These are phyloP conservation scores for Ophiocytium majus DNA, from an alignment of 352 stramenopile genomes.

Conservation along the genomic window DNA sequence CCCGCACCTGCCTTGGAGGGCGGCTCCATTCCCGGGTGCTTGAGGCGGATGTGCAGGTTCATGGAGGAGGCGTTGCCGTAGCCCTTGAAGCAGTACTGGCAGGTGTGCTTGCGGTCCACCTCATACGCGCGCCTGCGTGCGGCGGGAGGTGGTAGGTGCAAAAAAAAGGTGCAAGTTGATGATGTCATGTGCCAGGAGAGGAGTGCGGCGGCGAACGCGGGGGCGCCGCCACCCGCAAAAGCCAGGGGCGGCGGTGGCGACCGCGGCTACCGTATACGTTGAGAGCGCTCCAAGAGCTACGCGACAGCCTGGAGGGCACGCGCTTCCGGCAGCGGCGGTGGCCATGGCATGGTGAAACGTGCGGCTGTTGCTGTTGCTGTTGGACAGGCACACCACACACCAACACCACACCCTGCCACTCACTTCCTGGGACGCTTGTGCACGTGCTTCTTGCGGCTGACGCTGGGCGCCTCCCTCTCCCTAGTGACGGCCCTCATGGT, in stretches of 20 bases:
- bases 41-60: conserved; percentile 10
- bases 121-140: not conserved
- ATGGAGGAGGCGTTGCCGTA: conserved; percentile 11
- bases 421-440: not conserved
- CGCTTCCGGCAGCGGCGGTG: not conserved
- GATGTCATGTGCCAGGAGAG: not conserved
- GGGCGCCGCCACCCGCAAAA: not conserved
- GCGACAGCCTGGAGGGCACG: not conserved
- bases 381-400: too few relatives aligned
- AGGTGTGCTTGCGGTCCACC: conserved; percentile 12
- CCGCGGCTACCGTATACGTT: too few relatives aligned
- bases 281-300: not conserved
- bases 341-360: not conserved
- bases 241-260: not conserved
- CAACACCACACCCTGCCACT: too few relatives aligned
- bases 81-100: conserved; percentile 12
- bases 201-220: not conserved
- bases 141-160: not conserved
- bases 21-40: not conserved
- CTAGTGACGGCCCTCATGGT: too few relatives aligned
- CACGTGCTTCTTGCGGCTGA: not conserved
- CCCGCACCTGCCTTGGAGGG: not conserved
- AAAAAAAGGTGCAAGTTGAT: too few relatives aligned
- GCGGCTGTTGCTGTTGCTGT: too few relatives aligned
- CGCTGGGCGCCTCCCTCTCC: too few relatives aligned